These are phyloP conservation scores for Penicillium sumatraense DNA, from an alignment of 2,329 filamentous ascomycete genomes.

Conservation along the genomic window DNA sequence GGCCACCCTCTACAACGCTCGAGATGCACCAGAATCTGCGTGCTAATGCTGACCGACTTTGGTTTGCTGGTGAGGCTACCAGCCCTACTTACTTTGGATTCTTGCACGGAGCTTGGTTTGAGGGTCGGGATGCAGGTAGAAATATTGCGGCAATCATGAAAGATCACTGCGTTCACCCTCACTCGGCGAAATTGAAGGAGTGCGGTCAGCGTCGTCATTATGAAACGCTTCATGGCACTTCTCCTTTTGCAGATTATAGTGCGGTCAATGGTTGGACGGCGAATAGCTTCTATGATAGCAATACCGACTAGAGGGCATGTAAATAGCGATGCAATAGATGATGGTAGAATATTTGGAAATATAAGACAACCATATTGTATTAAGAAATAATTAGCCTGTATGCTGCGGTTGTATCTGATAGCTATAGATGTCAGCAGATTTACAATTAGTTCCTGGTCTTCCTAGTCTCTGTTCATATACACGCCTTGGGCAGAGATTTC, in stretches of 20 bases:
- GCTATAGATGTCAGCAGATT: too few species aligned
- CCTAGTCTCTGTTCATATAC: too few species aligned
- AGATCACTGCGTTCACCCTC: constrained; percentile 21
- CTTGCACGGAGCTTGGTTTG: constrained; percentile 65
- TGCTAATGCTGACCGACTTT: constrained; percentile 65
- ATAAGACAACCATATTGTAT: too few species aligned
- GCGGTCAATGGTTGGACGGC: constrained; percentile 35
- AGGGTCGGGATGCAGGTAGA: constrained; percentile 57
- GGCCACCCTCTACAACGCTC: constrained; percentile 66
- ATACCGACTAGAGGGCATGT: constrained; percentile 13
- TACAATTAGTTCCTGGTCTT: too few species aligned
- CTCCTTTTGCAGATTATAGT: constrained; percentile 33
- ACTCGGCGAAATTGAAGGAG: constrained; percentile 18
- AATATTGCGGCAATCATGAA: constrained; percentile 33
- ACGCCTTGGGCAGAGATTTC: too few species aligned
- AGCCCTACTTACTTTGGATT: constrained; percentile 69
- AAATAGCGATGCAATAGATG: not conserved
- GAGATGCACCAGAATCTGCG: constrained; percentile 71
- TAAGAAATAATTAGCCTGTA: too few species aligned
- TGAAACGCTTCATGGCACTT: constrained; percentile 35
- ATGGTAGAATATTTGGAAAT: too few species aligned
- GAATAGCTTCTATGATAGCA: constrained; percentile 32
- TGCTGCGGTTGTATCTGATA: too few species aligned
- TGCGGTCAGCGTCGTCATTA: constrained; percentile 32
- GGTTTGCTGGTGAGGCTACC: constrained; percentile 69